Percentiles rank a stretch among this genome's conserved stretches.
Conservation (phyloP, 75 land plant species). For the Selaginella tamariscina region DNA sequence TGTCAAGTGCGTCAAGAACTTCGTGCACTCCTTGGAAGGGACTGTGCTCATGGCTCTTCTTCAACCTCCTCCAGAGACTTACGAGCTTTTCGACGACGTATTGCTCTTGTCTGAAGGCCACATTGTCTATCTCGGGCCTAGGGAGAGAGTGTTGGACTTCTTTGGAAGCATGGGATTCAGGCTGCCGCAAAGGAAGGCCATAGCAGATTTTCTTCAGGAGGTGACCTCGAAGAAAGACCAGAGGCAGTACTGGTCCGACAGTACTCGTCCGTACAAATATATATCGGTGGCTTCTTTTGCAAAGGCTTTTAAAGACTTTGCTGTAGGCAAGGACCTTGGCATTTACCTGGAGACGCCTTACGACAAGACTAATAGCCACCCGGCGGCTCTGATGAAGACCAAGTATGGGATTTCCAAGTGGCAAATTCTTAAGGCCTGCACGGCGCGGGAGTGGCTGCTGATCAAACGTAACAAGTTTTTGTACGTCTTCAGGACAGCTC, state of each 20-base stretch:
- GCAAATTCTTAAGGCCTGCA: conserved; percentile 46
- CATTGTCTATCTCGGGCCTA: too few species aligned
- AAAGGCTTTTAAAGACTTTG: conserved; percentile 35
- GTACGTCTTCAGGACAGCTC: conserved; percentile 58
- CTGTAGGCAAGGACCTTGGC: conserved; percentile 32
- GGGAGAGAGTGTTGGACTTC: too few species aligned
- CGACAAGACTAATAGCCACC: conserved; percentile 37
- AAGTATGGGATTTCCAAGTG: conserved; percentile 37
- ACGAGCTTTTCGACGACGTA: too few species aligned
- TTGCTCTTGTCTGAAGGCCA: too few species aligned
- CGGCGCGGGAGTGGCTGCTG: conserved; percentile 39
- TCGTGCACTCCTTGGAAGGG: too few species aligned
- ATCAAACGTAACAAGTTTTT: conserved; percentile 45
- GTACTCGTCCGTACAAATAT: conserved; percentile 36
- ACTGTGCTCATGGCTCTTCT: too few species aligned
- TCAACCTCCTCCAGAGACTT: too few species aligned
- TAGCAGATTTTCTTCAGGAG: too few species aligned
- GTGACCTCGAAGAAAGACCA: conserved; percentile 82
- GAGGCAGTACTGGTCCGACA: conserved; percentile 63
- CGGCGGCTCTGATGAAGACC: conserved; percentile 38
- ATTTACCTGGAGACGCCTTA: conserved; percentile 26
- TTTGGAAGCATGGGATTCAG: too few species aligned
- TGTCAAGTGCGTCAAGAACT: neutral
- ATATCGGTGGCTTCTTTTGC: conserved; percentile 40
- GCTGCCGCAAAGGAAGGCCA: too few species aligned